Base-by-base conservation (phyloP, 768 basidiomycete species). In the Tulasnella calospora region DNA sequence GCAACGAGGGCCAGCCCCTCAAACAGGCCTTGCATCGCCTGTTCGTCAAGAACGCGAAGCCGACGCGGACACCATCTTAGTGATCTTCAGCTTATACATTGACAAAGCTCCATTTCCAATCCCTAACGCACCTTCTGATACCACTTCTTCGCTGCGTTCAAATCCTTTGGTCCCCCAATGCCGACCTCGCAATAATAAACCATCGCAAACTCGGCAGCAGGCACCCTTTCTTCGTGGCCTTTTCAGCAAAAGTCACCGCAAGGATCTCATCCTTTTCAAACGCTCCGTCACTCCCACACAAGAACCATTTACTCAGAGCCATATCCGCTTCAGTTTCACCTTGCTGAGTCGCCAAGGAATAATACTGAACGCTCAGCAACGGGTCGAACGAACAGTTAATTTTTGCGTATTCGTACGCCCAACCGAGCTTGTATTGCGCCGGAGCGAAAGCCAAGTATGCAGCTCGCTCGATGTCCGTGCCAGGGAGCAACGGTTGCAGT, bases 271-370 rank as follows among this genome's bases (percentile, higher is more conserved):
- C 94, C 84, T 95, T 95, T 47, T 94, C 93, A 81, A 98, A 96
- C n/a, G 83, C 83, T 6, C 83, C 85, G 17, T 86, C 86, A 0
- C 91, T 90, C 4, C 96, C 96, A 82, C 95, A 96, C 72, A 99
- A 85, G 86, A 98, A 98, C 96, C 97, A 99, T 85, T 98, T 98
- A 84, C 90, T 92, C 75, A 98, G 88, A 2, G 95, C 96, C 95
- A 98, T 96, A 83, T 99, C 95, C 0, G 97, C 97, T 83, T 98
- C 96, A 33, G 89, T 87, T 84, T 98, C 94, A 44, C 94, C 94
- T 79, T 92, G 90, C 84, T 96, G 92, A 78, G 90, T 92, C 0
- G 94, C 94, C 17, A 93, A 86, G 10, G 87, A 88, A 84, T 98
- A 98, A 83, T 94, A 98, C 83, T 96, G 94, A 30, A 99, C 95